phyloP scores from a whole-genome alignment of 495 filamentous ascomycete genomes.

The Neurospora sp. region DNA sequence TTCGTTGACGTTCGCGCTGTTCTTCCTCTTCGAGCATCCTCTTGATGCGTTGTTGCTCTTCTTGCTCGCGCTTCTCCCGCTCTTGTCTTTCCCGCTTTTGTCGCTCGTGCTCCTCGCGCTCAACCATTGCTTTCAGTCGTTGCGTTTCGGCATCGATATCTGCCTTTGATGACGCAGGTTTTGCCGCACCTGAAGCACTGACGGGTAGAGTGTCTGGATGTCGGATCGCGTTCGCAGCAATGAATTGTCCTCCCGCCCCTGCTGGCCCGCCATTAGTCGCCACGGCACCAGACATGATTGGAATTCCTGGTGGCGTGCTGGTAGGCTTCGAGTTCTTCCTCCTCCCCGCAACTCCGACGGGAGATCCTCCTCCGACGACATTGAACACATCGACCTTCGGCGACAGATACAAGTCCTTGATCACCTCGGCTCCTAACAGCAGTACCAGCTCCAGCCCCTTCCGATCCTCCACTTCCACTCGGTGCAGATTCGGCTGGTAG shows the following conservation, averaged over 20 bases:
- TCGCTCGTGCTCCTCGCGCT: constrained; percentile 42
- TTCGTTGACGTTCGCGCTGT: constrained; percentile 44
- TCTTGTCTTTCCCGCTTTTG: constrained; percentile 25
- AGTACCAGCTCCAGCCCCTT: constrained; percentile 89
- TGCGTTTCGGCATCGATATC: constrained; percentile 55
- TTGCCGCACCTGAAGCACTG: background rate
- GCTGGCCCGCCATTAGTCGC: background rate
- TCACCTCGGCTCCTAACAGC: constrained; percentile 71
- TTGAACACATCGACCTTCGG: constrained; percentile 68
- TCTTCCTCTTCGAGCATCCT: constrained; percentile 74
- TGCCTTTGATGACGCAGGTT: constrained; percentile 34
- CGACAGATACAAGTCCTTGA: constrained; percentile 75
- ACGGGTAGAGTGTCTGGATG: background rate
- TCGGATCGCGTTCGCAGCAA: background rate
- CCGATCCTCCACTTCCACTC: constrained; percentile 87
- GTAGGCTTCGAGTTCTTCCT: constrained; percentile 37
- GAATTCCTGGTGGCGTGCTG: constrained; percentile 7
- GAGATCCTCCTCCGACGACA: constrained; percentile 37
- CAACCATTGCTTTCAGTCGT: constrained; percentile 46
- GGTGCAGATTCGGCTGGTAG: constrained; percentile 83
- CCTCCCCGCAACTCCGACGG: constrained; percentile 12
- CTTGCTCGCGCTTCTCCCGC: constrained; percentile 41
- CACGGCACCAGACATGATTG: constrained; percentile 25
- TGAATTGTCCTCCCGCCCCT: background rate
- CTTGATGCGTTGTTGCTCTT: constrained; percentile 60